These are phyloP conservation scores for Crithidia expoeki DNA, from an alignment of 208 protist species.

Conservation along the genomic window DNA sequence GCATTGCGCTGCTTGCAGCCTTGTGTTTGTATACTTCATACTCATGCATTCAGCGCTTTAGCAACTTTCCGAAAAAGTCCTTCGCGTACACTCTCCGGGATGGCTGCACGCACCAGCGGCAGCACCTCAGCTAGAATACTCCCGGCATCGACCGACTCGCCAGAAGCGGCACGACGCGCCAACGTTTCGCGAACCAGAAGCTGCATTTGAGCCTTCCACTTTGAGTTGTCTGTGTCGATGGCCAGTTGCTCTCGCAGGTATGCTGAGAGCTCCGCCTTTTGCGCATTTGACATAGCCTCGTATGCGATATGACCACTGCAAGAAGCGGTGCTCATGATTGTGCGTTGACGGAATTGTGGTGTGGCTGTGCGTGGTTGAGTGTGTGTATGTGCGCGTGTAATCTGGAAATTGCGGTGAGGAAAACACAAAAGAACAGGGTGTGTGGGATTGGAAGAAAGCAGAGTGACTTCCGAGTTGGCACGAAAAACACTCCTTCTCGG, in stretches of 20 bases:
- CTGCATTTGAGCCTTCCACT: constrained; percentile 19
- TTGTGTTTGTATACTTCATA: too few relatives aligned
- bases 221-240: background rate
- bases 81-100: constrained; percentile 61
- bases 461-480: too few relatives aligned
- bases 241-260: constrained; percentile 33
- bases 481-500: too few relatives aligned
- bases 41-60: too few relatives aligned
- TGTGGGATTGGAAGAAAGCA: too few relatives aligned
- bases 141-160: constrained; percentile 57
- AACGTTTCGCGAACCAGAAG: constrained; percentile 37
- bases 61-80: constrained; percentile 76
- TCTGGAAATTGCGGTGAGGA: too few relatives aligned
- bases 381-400: background rate
- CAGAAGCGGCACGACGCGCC: constrained; percentile 40
- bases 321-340: background rate
- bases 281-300: constrained; percentile 63
- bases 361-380: too few relatives aligned
- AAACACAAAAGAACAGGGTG: too few relatives aligned
- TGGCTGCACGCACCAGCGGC: constrained; percentile 46
- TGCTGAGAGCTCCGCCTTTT: constrained; percentile 55
- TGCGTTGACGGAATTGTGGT: background rate
- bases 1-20: too few relatives aligned
- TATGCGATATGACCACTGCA: constrained; percentile 43
- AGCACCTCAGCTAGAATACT: constrained; percentile 63